Base-by-base conservation (phyloP, 768 basidiomycete species). In the Naematelia encephala region DNA sequence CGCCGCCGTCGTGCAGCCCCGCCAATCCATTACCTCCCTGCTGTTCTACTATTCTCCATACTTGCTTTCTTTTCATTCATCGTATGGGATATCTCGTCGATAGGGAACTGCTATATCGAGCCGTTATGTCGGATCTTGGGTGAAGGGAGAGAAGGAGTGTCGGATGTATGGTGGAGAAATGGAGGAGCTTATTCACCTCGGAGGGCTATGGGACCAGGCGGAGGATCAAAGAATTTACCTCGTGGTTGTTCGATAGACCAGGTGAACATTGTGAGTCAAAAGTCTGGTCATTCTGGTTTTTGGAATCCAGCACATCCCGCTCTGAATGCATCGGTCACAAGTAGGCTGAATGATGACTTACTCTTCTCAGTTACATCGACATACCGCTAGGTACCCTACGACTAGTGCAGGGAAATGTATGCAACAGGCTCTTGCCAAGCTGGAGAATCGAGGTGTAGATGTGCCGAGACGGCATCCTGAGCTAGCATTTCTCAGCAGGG, bases 181-280 rank as follows among this genome's bases (percentile, higher is more conserved):
- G 53, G 62, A 30, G 72, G 72, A 13, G 66, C 69, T 8, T 71
- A 74, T 61, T 64, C 72, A 1, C 69, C 72, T 42, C 66, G 58
- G 27, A 51, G 61, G 42, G 49, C 59, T 27, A 30, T 63, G 26
- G 72, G 69, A 13, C 21, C 53, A n/a, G 64, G 67, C 14, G 69
- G 72, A 1, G 72, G 69, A 11, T 34, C 61, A 26, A 62, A 56
- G 25, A 62, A 62, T 3, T 44, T 74, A 29, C 72, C 72, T 3
- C 59, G 68, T 30, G 72, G 72, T 43, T 74, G 72, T 51, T 62
- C 66, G 47, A 49, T 74, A 2, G 63, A 69, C 43, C 72, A 74
- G 46, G 69, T 74, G 21, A 71, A 64, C 19, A 28, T 74, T 1
- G 72, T 73, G 43, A 52, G 69, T 70, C 23, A 26, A 47, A 14